Conservation (phyloP, 148 eudicot genomes). For the Limonium bicolor region DNA sequence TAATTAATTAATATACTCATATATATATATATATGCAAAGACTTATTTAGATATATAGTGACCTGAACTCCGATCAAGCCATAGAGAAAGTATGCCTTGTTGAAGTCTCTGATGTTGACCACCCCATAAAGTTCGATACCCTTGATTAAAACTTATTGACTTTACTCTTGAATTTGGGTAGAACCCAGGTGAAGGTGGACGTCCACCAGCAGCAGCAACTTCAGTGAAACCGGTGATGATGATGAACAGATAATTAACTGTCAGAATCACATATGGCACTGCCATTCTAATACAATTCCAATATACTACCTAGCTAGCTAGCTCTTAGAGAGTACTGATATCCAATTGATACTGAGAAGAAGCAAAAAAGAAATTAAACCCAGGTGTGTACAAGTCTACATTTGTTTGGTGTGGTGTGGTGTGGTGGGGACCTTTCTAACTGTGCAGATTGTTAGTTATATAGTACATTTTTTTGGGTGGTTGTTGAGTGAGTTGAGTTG, state of each 20-base stretch:
- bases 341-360: background rate
- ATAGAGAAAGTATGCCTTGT: slow-evolving; percentile 38
- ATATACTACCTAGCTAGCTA: background rate
- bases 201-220: slow-evolving; percentile 9
- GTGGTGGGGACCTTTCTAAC: too few species aligned
- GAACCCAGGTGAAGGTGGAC: slow-evolving; percentile 73
- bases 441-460: too few species aligned
- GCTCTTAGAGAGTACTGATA: background rate
- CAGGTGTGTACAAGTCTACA: too few species aligned
- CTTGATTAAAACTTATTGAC: slow-evolving; percentile 45
- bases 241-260: background rate
- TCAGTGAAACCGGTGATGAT: background rate
- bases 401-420: too few species aligned
- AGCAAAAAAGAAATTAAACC: too few species aligned
- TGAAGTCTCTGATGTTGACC: slow-evolving; percentile 49
- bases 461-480: background rate
- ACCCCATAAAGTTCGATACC: slow-evolving; percentile 75
- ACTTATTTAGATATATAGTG: background rate
- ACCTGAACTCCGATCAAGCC: slow-evolving; percentile 86
- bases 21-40: background rate
- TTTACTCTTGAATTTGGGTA: slow-evolving; percentile 53
- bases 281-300: background rate
- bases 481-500: background rate
- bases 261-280: background rate
- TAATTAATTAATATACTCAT: background rate